Evolutionary conservation across 805 yeast genomes (phyloP), one percentile per base, ranked within the genome.

Genomic region (Torulaspora delbrueckii): DNA sequence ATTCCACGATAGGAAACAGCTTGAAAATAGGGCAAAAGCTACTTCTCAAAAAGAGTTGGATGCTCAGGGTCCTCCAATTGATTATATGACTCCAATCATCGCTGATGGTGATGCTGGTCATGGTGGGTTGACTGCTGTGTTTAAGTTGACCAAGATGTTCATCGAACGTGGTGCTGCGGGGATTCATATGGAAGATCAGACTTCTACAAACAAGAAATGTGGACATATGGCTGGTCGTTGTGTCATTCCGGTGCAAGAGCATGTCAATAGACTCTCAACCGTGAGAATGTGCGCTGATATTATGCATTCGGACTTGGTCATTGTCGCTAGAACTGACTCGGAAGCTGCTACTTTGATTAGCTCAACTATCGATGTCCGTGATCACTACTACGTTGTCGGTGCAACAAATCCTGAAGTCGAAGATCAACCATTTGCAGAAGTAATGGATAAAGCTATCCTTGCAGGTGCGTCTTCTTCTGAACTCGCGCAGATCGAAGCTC

Each of bases 151-250:
- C 61, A 91, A 91, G 75, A 76, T 91, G 81, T 91, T 91, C 66
- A 86, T 91, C 59, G 98, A 91, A 74, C 82, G 95, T 62, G 98
- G 98, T 69, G 99, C 98, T 46, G 97, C 98, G 48, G 98, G 98
- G 65, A 89, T 91, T 61, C 99, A 91, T 68, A 89, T 91, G 66
- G 99, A 91, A 74, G 98, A 91, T 71, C 98, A 91, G 77, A 96
- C 97, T 45, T 96, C 98, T 45, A 96, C 97, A 60, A 91, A 97
- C 60, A 91, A 91, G 71, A 91, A 91, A 74, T 91, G 98, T 74
- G 98, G 98, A 51, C 98, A 91, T 72, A 91, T 91, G 98, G 97
- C 96, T 56, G 98, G 98, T 60, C 88, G 93, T 71, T 97, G 93
- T 43, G 80, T 91, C 57, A 96, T 91, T 52, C 98, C 98, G 53